Conservation (phyloP, 83 land plant genomes). For the Diphasiastrum complanatum region DNA sequence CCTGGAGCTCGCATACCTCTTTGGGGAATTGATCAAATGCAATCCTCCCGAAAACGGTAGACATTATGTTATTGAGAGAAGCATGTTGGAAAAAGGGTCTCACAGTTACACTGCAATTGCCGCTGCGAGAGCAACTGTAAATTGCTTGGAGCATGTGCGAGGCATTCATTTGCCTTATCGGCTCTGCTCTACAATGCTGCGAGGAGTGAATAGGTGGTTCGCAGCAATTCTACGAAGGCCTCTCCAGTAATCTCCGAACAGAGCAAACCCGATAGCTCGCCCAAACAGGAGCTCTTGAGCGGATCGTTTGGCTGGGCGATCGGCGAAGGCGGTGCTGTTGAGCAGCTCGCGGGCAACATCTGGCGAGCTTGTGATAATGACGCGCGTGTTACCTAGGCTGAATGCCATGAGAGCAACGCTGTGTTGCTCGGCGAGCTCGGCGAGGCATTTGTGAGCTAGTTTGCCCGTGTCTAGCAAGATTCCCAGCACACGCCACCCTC, state of each 20-base stretch:
- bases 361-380: too few relatives aligned
- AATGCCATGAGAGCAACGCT: background rate
- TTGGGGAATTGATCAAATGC: too few relatives aligned
- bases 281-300: constrained; percentile 16
- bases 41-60: too few relatives aligned
- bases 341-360: constrained; percentile 1
- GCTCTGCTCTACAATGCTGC: constrained; percentile 1
- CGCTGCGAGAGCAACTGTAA: too few relatives aligned
- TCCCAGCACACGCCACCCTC: background rate
- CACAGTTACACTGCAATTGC: background rate
- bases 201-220: constrained; percentile 1
- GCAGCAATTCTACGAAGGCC: constrained; percentile 7
- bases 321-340: background rate
- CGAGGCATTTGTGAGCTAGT: background rate
- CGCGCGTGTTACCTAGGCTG: background rate
- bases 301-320: constrained; percentile 6
- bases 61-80: constrained; percentile 3
- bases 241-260: constrained; percentile 9
- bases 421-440: background rate
- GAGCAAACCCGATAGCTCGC: constrained; percentile 13
- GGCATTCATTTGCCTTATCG: background rate
- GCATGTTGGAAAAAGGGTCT: too few relatives aligned
- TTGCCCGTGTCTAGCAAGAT: background rate
- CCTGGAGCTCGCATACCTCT: too few relatives aligned
- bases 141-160: background rate